Evolutionary conservation across 2,329 filamentous ascomycete genomes (phyloP).

Genomic region (Pseudopyricularia cyperi): DNA sequence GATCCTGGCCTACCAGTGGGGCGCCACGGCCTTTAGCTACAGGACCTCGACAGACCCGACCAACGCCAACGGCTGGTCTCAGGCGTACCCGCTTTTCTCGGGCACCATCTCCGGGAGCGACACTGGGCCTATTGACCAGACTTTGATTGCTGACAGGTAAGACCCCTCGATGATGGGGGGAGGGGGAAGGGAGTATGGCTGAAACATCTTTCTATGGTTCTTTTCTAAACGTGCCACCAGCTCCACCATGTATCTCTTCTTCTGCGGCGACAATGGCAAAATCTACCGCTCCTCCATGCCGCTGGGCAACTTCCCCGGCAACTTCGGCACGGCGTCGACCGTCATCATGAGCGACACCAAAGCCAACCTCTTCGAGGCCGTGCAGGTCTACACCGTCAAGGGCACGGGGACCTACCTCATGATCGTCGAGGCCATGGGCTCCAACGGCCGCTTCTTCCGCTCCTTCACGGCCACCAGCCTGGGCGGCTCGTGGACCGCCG

Average conservation of each 20-base stretch:
- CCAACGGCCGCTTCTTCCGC: constrained; percentile 49
- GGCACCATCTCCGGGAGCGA: constrained; percentile 39
- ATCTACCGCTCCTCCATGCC: constrained; percentile 54
- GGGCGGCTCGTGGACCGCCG: constrained; percentile 41
- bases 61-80: constrained; percentile 43
- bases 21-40: constrained; percentile 45
- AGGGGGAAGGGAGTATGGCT: too few species aligned
- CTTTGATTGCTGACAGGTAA: constrained; percentile 50
- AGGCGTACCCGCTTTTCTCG: constrained; percentile 39
- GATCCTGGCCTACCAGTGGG: constrained; percentile 57
- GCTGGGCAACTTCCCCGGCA: constrained; percentile 46
- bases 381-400: constrained; percentile 49
- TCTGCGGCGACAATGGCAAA: constrained; percentile 51
- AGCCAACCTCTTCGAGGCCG: constrained; percentile 46
- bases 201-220: constrained; percentile 43
- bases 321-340: constrained; percentile 41
- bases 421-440: constrained; percentile 51
- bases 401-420: constrained; percentile 44
- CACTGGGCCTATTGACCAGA: constrained; percentile 49
- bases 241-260: constrained; percentile 51
- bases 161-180: too few species aligned
- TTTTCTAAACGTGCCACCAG: constrained; percentile 32
- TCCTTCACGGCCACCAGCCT: constrained; percentile 49
- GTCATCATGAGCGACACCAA: constrained; percentile 37
- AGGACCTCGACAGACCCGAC: constrained; percentile 43